Evolutionary conservation across 2,329 filamentous ascomycete species (phyloP), one percentile per base, ranked within the genome.

Genomic region (Corniculantispora saksenae): DNA sequence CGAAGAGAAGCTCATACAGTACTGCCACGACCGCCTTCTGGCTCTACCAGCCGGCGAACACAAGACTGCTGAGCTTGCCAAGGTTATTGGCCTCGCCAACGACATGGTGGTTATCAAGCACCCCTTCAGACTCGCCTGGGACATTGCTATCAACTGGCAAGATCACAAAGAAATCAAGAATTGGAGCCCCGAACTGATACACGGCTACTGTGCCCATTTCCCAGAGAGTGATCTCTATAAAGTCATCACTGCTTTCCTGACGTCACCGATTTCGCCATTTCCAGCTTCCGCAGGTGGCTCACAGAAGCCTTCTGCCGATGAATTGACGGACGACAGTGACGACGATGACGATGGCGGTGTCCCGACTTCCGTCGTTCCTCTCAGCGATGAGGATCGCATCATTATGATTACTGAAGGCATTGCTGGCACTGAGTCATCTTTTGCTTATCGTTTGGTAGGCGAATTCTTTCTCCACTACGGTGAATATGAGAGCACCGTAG

Each of bases 101-200:
- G 95, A 94, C 67, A 97, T 99, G 91, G 94, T 99, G 67, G 91
- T 97, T 66, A 95, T 99, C 75, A 94, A 94, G 71, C 93, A 98
- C 71, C 92, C 93, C 0, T 97, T 90, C 78, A 87, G 90, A 68
- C 83, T 96, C 19, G 95, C 95, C 0, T 99, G 96, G 96, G 90
- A 93, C 71, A 90, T 97, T 67, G 86, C 91, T 35, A 83, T 99
- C 66, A 92, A 98, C 73, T 98, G 94, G 91, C 86, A 91, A 70
- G 94, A 97, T 75, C 81, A 88, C 50, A 88, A 91, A 70, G 86
- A 86, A 55, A 84, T 95, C 56, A 81, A 84, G n/a, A 86, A 92
- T 29, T 91, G 93, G 81, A 94, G 98, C 73, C 85, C 87, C 51
- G 87, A 86, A 51, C 81, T 94, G n/a, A 80, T 99, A 27, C 85